Conservation (phyloP, 139 green algal genomes). For the Chlorella vulgaris region DNA sequence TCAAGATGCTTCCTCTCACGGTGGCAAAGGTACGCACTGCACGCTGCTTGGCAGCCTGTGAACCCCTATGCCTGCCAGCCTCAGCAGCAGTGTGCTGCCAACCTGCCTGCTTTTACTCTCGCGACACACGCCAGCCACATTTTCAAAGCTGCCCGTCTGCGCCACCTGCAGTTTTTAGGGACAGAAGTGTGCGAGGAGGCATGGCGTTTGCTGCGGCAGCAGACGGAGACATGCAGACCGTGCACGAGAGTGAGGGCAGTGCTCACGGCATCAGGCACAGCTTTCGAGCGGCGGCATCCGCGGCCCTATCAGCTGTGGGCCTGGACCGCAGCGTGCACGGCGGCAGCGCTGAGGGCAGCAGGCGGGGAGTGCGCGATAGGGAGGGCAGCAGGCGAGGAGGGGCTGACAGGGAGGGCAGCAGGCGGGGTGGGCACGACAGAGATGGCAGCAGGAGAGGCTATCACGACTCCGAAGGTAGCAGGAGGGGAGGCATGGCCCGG, state of each 20-base stretch:
- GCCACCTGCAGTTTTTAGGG: slow-evolving; percentile 25
- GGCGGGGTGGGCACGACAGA: background rate
- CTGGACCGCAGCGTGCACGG: slow-evolving; percentile 14
- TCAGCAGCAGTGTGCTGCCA: too few relatives aligned
- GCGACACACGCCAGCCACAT: too few relatives aligned
- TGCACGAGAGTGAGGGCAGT: slow-evolving; percentile 10
- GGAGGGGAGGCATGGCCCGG: too few relatives aligned
- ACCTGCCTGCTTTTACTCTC: too few relatives aligned
- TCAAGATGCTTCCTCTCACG: slow-evolving; percentile 13
- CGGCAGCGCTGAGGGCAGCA: background rate
- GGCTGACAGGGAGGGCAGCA: background rate
- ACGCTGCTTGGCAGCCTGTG: background rate
- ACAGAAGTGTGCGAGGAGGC: slow-evolving; percentile 14
- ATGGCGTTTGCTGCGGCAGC: background rate
- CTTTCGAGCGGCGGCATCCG: background rate
- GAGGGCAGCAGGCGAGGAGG: slow-evolving; percentile 3
- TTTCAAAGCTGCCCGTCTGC: too few relatives aligned
- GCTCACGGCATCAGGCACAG: background rate
- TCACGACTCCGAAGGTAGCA: background rate
- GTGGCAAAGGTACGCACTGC: background rate
- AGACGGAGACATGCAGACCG: too few relatives aligned
- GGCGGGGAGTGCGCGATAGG: background rate
- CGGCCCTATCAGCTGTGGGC: background rate
- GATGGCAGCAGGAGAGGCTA: background rate
- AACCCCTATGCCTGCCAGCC: too few relatives aligned